Conservation (phyloP, 441 rosid species). For the Gossypium davidsonii region DNA sequence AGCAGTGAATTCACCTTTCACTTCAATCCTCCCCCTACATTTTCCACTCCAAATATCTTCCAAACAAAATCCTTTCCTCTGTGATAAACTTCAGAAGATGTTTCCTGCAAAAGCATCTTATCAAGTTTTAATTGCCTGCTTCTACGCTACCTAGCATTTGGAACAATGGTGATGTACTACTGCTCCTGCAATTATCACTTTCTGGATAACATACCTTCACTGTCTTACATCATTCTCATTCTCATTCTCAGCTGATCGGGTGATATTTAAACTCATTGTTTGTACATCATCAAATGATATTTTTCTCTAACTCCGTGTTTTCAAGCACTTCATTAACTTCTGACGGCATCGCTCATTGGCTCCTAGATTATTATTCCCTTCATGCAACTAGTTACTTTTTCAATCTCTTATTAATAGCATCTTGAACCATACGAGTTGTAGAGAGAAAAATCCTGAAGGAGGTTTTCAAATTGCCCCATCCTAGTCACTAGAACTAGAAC, state of each 20-base stretch:
- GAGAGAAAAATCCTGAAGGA: neutral
- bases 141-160: neutral
- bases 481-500: conserved; percentile 1
- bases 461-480: neutral
- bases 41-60: neutral
- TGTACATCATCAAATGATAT: neutral
- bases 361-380: neutral
- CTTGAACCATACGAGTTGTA: neutral
- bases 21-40: neutral
- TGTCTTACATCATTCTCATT: neutral
- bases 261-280: neutral
- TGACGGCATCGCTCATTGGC: neutral
- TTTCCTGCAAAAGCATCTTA: neutral
- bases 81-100: neutral
- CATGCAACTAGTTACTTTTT: neutral
- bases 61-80: neutral
- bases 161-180: neutral
- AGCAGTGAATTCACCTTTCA: neutral
- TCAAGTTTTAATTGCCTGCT: neutral
- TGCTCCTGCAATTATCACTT: neutral
- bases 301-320: neutral
- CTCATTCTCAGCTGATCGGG: neutral
- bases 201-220: neutral
- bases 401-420: neutral
- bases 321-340: neutral